phyloP scores from a whole-genome alignment of 2,329 filamentous ascomycete species.

The Aspergillus novofumigatus region DNA sequence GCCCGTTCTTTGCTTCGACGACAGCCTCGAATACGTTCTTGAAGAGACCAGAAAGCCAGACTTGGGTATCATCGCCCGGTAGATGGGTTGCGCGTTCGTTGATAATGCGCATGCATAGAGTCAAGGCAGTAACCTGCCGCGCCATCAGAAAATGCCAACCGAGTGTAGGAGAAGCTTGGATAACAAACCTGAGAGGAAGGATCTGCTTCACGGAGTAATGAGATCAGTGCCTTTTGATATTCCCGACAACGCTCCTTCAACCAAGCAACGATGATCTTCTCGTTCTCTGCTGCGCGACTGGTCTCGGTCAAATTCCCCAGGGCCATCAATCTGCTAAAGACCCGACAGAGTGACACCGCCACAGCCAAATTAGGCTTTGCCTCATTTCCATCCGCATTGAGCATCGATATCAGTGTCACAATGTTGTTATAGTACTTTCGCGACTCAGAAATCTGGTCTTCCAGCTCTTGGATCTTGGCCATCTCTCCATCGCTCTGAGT shows the following conservation, averaged over 20 bases:
- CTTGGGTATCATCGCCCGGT: slow-evolving; percentile 59
- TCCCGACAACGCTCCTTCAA: slow-evolving; percentile 69
- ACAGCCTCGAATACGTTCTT: slow-evolving; percentile 60
- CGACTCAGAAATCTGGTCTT: slow-evolving; percentile 77
- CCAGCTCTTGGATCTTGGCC: slow-evolving; percentile 67
- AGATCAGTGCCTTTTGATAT: slow-evolving; percentile 61
- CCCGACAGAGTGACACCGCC: slow-evolving; percentile 75
- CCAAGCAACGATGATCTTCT: slow-evolving; percentile 71
- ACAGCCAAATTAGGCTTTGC: slow-evolving; percentile 61
- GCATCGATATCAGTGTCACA: slow-evolving; percentile 61
- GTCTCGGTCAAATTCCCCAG: slow-evolving; percentile 65
- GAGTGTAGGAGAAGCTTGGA: background rate
- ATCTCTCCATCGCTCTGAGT: slow-evolving; percentile 52
- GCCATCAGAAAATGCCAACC: slow-evolving; percentile 7
- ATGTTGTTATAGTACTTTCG: slow-evolving; percentile 93
- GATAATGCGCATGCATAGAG: slow-evolving; percentile 75
- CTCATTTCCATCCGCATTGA: slow-evolving; percentile 48
- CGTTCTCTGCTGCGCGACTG: slow-evolving; percentile 65
- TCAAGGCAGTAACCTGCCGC: slow-evolving; percentile 62
- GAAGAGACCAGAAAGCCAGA: slow-evolving; percentile 67
- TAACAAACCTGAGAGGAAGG: slow-evolving; percentile 48
- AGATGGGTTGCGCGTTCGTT: slow-evolving; percentile 70
- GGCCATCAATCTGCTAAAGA: slow-evolving; percentile 77
- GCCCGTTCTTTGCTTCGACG: slow-evolving; percentile 54
- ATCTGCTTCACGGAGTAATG: slow-evolving; percentile 58